These are phyloP conservation scores for Diplogelasinospora grovesii DNA, from an alignment of 495 filamentous ascomycete genomes.

Conservation along the genomic window DNA sequence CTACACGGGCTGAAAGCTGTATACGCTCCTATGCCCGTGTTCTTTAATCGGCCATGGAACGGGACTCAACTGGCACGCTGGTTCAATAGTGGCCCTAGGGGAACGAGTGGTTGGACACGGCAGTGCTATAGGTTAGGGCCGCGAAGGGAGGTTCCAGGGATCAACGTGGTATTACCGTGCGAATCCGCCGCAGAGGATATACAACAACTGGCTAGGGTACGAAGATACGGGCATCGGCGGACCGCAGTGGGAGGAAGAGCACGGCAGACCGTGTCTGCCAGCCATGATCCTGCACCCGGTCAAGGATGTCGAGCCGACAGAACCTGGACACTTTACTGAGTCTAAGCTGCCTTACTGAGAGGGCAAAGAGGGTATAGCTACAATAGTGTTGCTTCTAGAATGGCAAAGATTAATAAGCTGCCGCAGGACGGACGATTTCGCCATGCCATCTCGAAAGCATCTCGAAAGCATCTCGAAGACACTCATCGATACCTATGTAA, in stretches of 20 bases:
- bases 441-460: too few species aligned
- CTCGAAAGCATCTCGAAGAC: too few species aligned
- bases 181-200: constrained; percentile 47
- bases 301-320: constrained; percentile 40
- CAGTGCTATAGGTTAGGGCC: constrained; percentile 43
- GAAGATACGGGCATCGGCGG: constrained; percentile 47
- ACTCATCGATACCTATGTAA: too few species aligned
- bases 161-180: constrained; percentile 54
- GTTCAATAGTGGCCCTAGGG: constrained; percentile 54
- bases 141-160: constrained; percentile 50
- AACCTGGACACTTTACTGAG: constrained; percentile 30
- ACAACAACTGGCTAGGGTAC: constrained; percentile 57
- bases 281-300: constrained; percentile 51
- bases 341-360: constrained; percentile 22
- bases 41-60: constrained; percentile 54
- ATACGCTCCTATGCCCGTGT: constrained; percentile 64
- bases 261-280: constrained; percentile 50
- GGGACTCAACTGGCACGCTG: constrained; percentile 47
- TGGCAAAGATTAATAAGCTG: too few species aligned
- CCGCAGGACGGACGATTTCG: too few species aligned
- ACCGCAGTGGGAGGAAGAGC: constrained; percentile 42
- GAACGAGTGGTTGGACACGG: constrained; percentile 41
- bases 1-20: constrained; percentile 69
- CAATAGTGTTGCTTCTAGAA: too few species aligned
- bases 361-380: too few species aligned